Evolutionary conservation across 2,329 filamentous ascomycete species (phyloP), one percentile per base, ranked within the genome.

Genomic region (Colletotrichum neosansevieriae): DNA sequence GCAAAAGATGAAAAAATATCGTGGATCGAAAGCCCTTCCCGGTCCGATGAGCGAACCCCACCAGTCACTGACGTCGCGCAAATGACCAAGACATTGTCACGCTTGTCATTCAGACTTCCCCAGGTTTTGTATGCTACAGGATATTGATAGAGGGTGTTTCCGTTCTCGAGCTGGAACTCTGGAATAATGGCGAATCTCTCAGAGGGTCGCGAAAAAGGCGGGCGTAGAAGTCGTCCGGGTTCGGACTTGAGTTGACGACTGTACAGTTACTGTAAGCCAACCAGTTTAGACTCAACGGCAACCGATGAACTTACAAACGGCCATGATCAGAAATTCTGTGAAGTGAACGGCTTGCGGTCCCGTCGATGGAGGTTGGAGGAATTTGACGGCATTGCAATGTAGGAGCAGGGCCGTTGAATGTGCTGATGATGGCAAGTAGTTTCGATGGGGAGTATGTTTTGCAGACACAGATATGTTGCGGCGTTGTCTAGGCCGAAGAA

Each of bases 101-200:
- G 82, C 32, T 82, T 79, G 13, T 85, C 79, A 21, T 87, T 87
- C 70, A 92, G 82, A 70, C 83, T 85, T 70, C 90, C 90, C 59
- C 88, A 83, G 19, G 87, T 89, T 53, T 3, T 4, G 21, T 21
- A 21, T 21, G 21, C 21, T 21, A 2, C 82, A 2, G 89, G 89
- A 17, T 91, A 85, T 87, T 98, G 95, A 72, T 86, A 83, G 24
- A 98, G 86, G 0, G 88, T 91, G 29, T 92, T 93, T 54, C 96
- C 96, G 2, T 94, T 98, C 79, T 98, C 96, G 72, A 99, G 91
- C 7, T 91, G 94, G 79, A 97, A 97, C 24, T 90, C 90, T 2
- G 94, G 95, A 60, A 99, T 88, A 67, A 95, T 88, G 62, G 92
- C 94, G 75, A 97, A 92, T 62, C 91, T 86, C 81, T 98, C n/a